Evolutionary conservation across 441 rosid species (phyloP), one percentile per base, ranked within the genome.

Genomic region (Croton laevigatus): DNA sequence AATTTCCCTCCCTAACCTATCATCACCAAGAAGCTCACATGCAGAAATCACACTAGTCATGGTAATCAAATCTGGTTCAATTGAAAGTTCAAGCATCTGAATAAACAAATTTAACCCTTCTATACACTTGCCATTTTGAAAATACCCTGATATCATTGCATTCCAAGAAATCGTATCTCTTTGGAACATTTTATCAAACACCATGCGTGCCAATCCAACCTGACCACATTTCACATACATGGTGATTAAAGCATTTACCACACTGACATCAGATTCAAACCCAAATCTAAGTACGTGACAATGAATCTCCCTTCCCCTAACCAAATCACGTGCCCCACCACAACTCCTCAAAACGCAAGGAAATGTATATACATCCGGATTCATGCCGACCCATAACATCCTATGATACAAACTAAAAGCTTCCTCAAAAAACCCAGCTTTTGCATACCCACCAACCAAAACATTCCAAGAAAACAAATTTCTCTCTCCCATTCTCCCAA

Each of bases 331-430:
- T 36, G 91, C 80, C 14, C 89, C 96, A 14, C 89, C 96, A 72
- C 97, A 94, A 70, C 90, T 90, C 76, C 97, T 90, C 86, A 94
- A 83, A 65, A 92, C 88, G 73, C 93, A 89, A 55, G 97, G 97
- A 66, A 92, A 89, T 6, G 97, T 94, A 80, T 90, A 92, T 6
- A 92, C 83, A 74, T 92, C 99, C 72, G 97, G 99, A 71, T 77
- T 81, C 54, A 86, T 75, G 44, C 90, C 91, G 69, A 78, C 89
- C 97, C 97, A 88, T 85, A 90, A 74, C 92, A 94, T 90, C 73
- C 93, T 87, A 53, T 89, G 88, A 82, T 91, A 94, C 89, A 94
- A 85, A 80, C 84, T 79, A 83, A 94, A 76, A 2, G 95, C 98
- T 80, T 91, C 95, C 0, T 94, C 94, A 48, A 91, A 84, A 81